Evolutionary conservation across 2,329 filamentous ascomycete species (phyloP).

Genomic region (Hansfordia pulvinata): DNA sequence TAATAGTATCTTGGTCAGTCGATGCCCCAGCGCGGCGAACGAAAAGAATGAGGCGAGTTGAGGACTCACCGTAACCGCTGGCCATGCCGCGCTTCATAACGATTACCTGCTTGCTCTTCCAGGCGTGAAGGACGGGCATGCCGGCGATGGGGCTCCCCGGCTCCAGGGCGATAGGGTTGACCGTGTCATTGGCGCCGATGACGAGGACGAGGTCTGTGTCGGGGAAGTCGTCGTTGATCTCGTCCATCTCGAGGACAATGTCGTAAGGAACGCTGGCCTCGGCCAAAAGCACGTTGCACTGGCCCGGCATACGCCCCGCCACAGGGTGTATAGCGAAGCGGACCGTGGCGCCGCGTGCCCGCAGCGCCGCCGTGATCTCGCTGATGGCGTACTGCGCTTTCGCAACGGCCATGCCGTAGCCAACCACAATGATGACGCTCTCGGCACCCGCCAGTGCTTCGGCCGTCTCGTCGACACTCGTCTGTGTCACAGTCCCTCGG

Average conservation of each 20-base stretch:
- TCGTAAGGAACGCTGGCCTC: conserved; percentile 85
- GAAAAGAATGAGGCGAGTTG: background rate
- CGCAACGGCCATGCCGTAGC: conserved; percentile 88
- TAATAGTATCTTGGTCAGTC: background rate
- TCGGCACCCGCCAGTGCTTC: conserved; percentile 65
- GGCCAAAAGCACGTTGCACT: conserved; percentile 82
- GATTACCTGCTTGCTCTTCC: conserved; percentile 87
- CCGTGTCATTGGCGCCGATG: conserved; percentile 85
- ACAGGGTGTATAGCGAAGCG: conserved; percentile 86
- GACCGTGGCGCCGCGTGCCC: conserved; percentile 65
- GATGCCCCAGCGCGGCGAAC: conserved; percentile 2
- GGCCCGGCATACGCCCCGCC: conserved; percentile 82
- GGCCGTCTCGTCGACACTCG: conserved; percentile 66
- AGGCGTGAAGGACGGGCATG: conserved; percentile 85
- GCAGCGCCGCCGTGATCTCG: conserved; percentile 62
- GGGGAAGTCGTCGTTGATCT: conserved; percentile 84
- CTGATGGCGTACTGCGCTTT: conserved; percentile 87
- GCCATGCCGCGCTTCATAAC: conserved; percentile 90
- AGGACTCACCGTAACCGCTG: conserved; percentile 62
- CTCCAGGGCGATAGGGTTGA: conserved; percentile 80
- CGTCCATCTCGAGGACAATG: conserved; percentile 89
- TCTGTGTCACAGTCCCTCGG: conserved; percentile 70
- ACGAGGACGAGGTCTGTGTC: conserved; percentile 80
- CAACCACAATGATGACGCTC: conserved; percentile 79
- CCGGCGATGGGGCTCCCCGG: conserved; percentile 74